These are phyloP conservation scores for Epicoccum sorghinum DNA, from an alignment of 2,329 filamentous ascomycete species.

Conservation along the genomic window DNA sequence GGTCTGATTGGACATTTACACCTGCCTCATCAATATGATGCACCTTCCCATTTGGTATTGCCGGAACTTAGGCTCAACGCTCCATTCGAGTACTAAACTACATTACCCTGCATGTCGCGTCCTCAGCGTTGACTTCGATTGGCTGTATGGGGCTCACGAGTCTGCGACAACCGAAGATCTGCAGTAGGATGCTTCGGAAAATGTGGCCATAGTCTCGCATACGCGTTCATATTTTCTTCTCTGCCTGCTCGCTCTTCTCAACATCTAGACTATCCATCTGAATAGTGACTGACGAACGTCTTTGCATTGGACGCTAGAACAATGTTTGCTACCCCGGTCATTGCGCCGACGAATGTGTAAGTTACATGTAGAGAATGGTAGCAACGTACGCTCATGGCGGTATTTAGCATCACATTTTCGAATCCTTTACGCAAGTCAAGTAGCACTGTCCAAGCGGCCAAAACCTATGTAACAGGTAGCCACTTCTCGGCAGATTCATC, in stretches of 20 bases:
- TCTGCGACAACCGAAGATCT: conserved; percentile 6
- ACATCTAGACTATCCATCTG: background rate
- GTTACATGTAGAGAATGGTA: background rate
- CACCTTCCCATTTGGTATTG: conserved; percentile 12
- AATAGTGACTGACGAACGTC: background rate
- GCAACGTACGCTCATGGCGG: background rate
- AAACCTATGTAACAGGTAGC: conserved; percentile 10
- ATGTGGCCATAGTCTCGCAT: conserved; percentile 13
- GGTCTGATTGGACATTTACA: conserved; percentile 9
- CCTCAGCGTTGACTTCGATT: conserved; percentile 3
- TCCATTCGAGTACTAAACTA: background rate
- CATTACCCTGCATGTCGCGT: conserved; percentile 13
- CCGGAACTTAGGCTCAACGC: conserved; percentile 8
- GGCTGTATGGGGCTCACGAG: conserved; percentile 1
- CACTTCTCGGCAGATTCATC: conserved; percentile 18
- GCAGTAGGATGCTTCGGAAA: conserved; percentile 10
- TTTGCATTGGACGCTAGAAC: conserved; percentile 2
- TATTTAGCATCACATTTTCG: background rate
- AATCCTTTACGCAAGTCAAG: background rate
- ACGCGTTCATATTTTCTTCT: background rate
- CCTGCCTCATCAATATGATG: conserved; percentile 14
- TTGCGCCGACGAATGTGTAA: conserved; percentile 9
- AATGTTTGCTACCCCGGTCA: conserved; percentile 6
- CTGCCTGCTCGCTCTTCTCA: background rate
- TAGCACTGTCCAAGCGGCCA: background rate